Conservation (phyloP, 2,329 filamentous ascomycete species). For the Calonectria fujianensis region DNA sequence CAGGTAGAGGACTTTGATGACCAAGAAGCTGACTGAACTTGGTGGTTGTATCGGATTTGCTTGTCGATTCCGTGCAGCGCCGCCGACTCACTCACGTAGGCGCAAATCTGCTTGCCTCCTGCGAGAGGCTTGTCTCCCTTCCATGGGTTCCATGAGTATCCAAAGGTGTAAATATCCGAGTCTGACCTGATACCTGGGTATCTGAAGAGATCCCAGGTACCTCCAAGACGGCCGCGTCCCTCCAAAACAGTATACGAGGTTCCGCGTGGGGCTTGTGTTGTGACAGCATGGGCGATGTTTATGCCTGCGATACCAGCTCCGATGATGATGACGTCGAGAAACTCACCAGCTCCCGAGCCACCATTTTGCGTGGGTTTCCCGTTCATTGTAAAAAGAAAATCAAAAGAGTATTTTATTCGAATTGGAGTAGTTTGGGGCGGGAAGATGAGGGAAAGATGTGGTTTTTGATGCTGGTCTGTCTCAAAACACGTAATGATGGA, state of each 20-base stretch:
- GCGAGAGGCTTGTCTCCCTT: constrained; percentile 60
- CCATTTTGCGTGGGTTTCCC: not conserved
- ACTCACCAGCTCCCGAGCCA: constrained; percentile 3
- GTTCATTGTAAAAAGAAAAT: not conserved
- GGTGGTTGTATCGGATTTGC: constrained; percentile 8
- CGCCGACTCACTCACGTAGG: constrained; percentile 4
- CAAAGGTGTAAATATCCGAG: constrained; percentile 76
- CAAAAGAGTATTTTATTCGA: not conserved
- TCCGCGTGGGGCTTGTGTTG: constrained; percentile 63
- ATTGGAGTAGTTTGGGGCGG: not conserved
- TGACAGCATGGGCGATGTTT: constrained; percentile 82
- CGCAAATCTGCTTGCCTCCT: not conserved
- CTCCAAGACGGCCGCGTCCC: constrained; percentile 78
- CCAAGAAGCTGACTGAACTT: not conserved
- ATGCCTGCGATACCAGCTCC: constrained; percentile 87
- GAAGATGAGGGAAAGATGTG: not conserved
- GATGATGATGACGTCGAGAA: constrained; percentile 75
- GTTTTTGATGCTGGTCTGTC: not conserved
- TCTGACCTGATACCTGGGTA: constrained; percentile 83
- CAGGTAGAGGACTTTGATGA: constrained; percentile 18
- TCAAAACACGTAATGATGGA: not conserved
- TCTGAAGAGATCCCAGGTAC: constrained; percentile 86
- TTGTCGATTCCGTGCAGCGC: constrained; percentile 17
- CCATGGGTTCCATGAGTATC: constrained; percentile 83
- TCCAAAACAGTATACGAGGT: constrained; percentile 80